These are phyloP conservation scores for Aspergillus flavus DNA, from an alignment of 2,329 filamentous ascomycete genomes.

Conservation along the genomic window DNA sequence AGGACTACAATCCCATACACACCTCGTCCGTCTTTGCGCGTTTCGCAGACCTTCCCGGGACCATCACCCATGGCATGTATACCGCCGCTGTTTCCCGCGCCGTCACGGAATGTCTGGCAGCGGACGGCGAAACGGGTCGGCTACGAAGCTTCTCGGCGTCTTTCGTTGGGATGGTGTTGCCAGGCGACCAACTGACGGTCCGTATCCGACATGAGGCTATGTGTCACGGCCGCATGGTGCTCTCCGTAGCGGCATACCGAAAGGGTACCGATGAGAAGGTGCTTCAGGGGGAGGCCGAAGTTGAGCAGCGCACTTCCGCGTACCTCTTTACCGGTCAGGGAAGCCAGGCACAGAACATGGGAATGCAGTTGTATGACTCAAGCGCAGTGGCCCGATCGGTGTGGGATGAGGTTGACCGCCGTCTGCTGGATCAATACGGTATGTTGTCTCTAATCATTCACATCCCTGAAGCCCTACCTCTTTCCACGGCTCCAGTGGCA, in stretches of 20 bases:
- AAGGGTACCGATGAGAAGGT: slow-evolving; percentile 92
- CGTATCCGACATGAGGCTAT: slow-evolving; percentile 92
- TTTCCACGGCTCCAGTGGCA: not conserved
- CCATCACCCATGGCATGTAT: slow-evolving; percentile 98
- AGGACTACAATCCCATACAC: slow-evolving; percentile 97
- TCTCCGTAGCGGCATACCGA: slow-evolving; percentile 93
- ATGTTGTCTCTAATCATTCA: slow-evolving; percentile 58
- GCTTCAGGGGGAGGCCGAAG: slow-evolving; percentile 86
- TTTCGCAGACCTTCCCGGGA: slow-evolving; percentile 89
- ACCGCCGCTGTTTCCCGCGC: slow-evolving; percentile 90
- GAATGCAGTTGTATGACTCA: slow-evolving; percentile 93
- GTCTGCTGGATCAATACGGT: slow-evolving; percentile 82
- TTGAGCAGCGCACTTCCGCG: slow-evolving; percentile 90
- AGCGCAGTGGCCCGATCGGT: slow-evolving; percentile 90
- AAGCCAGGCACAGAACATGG: slow-evolving; percentile 97
- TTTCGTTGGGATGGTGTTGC: slow-evolving; percentile 92
- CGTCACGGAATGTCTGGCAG: slow-evolving; percentile 95
- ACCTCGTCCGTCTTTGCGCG: slow-evolving; percentile 90
- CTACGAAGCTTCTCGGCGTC: slow-evolving; percentile 93
- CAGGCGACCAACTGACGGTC: slow-evolving; percentile 88
- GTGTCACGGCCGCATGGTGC: slow-evolving; percentile 95
- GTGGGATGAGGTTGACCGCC: slow-evolving; percentile 93
- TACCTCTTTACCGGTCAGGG: slow-evolving; percentile 98
- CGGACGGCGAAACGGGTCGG: slow-evolving; percentile 82
- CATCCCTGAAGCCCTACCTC: not conserved